Conservation (phyloP, 2,329 filamentous ascomycete genomes). For the Cytospora piceae region DNA sequence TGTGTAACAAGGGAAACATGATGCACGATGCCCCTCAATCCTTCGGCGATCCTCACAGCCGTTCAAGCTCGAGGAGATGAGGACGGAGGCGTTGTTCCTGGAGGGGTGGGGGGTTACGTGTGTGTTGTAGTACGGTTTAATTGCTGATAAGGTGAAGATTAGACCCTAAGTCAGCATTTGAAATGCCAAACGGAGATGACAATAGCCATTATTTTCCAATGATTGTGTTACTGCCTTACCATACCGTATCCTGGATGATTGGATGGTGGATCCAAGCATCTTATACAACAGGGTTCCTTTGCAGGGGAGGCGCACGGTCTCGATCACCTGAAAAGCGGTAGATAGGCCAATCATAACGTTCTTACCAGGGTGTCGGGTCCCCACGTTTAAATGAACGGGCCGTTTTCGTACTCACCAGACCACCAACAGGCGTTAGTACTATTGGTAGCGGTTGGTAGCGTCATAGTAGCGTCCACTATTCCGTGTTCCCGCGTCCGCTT, state of each 20-base stretch:
- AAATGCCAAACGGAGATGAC: not conserved
- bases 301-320: not conserved
- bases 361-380: not conserved
- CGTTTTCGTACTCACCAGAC: not conserved
- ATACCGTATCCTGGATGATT: not conserved
- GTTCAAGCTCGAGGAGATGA: not conserved
- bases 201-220: not conserved
- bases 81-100: not conserved
- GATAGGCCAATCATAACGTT: not conserved
- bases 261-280: not conserved
- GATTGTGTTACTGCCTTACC: not conserved
- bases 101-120: too few relatives aligned
- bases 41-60: not conserved
- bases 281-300: not conserved
- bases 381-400: not conserved
- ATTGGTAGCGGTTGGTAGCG: too few relatives aligned
- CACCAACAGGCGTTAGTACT: not conserved
- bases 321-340: not conserved
- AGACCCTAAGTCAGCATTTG: too few relatives aligned
- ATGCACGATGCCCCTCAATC: not conserved
- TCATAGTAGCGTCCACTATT: not conserved
- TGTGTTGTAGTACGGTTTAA: too few relatives aligned
- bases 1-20: too few relatives aligned
- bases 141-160: too few relatives aligned
- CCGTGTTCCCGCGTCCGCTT: not conserved